Evolutionary conservation across 2,329 filamentous ascomycete genomes (phyloP).

Genomic region (Botryotinia globosa): DNA sequence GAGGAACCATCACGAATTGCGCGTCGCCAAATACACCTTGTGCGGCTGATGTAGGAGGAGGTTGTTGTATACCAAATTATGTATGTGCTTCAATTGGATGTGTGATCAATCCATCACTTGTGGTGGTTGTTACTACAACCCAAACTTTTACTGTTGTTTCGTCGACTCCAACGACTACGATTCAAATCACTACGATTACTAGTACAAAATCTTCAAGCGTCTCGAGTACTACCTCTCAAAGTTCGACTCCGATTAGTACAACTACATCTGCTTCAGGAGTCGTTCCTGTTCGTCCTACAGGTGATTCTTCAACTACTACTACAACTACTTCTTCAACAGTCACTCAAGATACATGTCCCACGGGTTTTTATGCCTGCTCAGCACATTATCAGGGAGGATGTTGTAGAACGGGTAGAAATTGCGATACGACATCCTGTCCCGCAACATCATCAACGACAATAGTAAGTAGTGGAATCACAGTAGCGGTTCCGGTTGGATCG

Average conservation of each 20-base stretch:
- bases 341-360: conserved; percentile 61
- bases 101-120: conserved; percentile 40
- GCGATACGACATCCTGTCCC: conserved; percentile 76
- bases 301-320: conserved; percentile 42
- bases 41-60: conserved; percentile 62
- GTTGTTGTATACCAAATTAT: conserved; percentile 73
- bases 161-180: conserved; percentile 16
- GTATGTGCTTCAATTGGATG: conserved; percentile 69
- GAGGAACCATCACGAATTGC: conserved; percentile 62
- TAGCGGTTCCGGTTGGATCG: conserved; percentile 60
- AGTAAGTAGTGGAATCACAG: conserved; percentile 64
- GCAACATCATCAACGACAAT: conserved; percentile 60
- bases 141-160: conserved; percentile 24
- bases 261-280: conserved; percentile 43
- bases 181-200: conserved; percentile 37
- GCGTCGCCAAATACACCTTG: conserved; percentile 61
- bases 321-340: conserved; percentile 24
- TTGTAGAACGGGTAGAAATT: conserved; percentile 84
- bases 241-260: conserved; percentile 42
- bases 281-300: conserved; percentile 50
- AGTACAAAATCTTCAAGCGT: conserved; percentile 10
- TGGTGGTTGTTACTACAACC: conserved; percentile 28
- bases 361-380: conserved; percentile 86
- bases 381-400: conserved; percentile 80
- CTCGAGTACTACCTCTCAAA: conserved; percentile 19